Evolutionary conservation across 1,139 yeast genomes (phyloP).

Genomic region (Debaryomyces sp.): DNA sequence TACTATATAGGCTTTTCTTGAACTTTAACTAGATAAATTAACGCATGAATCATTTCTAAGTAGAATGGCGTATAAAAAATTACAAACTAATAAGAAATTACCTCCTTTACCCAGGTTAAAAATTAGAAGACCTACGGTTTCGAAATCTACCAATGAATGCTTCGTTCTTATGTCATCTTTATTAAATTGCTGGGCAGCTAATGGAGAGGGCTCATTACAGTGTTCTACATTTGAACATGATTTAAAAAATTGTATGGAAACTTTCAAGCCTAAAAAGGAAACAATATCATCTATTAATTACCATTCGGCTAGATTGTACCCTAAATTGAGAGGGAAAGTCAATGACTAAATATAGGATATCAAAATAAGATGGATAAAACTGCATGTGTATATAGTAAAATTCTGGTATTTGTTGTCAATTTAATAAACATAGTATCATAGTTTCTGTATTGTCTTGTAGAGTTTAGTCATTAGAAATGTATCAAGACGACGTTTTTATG

Average conservation of each 20-base stretch:
- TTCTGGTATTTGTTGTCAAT: not conserved
- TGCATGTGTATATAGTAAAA: slow-evolving; percentile 5
- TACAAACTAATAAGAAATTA: slow-evolving; percentile 37
- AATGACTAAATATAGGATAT: slow-evolving; percentile 50
- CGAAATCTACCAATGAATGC: slow-evolving; percentile 69
- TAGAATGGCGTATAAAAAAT: slow-evolving; percentile 32
- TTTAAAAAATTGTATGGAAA: slow-evolving; percentile 51
- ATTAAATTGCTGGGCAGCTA: slow-evolving; percentile 95
- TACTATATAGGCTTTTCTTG: not conserved
- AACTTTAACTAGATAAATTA: not conserved
- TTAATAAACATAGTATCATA: not conserved
- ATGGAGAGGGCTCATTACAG: slow-evolving; percentile 75
- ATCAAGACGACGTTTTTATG: too few species aligned
- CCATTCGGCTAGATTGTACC: slow-evolving; percentile 81
- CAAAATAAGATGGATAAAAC: not conserved
- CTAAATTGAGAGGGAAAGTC: slow-evolving; percentile 74
- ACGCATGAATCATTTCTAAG: not conserved
- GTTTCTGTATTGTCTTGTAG: not conserved
- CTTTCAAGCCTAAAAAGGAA: slow-evolving; percentile 50
- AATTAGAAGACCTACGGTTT: slow-evolving; percentile 65
- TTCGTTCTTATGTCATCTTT: slow-evolving; percentile 80
- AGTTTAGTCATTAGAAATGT: not conserved
- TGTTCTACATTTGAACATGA: slow-evolving; percentile 66
- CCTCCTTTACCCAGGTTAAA: slow-evolving; percentile 79
- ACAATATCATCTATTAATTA: slow-evolving; percentile 62